Evolutionary conservation across 352 stramenopile species (phyloP), one percentile per base, ranked within the genome.

Genomic region (Phytophthora hibernalis): DNA sequence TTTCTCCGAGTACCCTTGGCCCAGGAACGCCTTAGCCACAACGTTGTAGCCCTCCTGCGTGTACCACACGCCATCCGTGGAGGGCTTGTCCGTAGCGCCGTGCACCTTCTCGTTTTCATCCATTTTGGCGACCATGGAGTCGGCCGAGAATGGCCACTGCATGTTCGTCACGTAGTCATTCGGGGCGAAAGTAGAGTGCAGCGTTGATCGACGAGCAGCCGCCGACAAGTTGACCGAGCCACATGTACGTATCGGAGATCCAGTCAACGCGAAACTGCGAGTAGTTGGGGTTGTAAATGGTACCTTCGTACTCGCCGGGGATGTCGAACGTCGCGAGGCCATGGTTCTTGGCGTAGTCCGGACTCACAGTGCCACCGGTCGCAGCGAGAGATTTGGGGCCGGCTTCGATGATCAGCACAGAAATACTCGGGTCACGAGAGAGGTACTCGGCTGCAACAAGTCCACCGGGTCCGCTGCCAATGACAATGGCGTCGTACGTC

Each of bases 151-250:
- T 1, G 82, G 79, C 82, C 35, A 80, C 30, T 69, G 65, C 18
- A 66, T 71, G 8, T 77, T 77, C 15, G 56, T 76, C 37, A 84
- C 70, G 69, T 86, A 87, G 18, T 66, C 54, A 43, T 88, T 77
- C n/a, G 77, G 68, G 13, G 26, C 85, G 79, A 43, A 95, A 85
- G 75, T 94, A 94, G 10, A 96, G 65, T 61, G 88, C 88, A 33
- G 67, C 87, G 65, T 97, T 96, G 51, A 95, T 80, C 12, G 80
- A 88, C 30, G 80, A 91, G 50, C 73, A 91, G 18, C 89, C 90
- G 31, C 89, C 90, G 16, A 97, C 69, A 38, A 89, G 78, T 54
- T 96, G 94, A 47, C 83, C 90, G 3, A 89, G 72, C 56, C 66
- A 87, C 52, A 72, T 70, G 38, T 75, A 69, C 6, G 59, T 30